These are phyloP conservation scores for Orbilia quercus DNA, from an alignment of 2,329 filamentous ascomycete species.

Conservation along the genomic window DNA sequence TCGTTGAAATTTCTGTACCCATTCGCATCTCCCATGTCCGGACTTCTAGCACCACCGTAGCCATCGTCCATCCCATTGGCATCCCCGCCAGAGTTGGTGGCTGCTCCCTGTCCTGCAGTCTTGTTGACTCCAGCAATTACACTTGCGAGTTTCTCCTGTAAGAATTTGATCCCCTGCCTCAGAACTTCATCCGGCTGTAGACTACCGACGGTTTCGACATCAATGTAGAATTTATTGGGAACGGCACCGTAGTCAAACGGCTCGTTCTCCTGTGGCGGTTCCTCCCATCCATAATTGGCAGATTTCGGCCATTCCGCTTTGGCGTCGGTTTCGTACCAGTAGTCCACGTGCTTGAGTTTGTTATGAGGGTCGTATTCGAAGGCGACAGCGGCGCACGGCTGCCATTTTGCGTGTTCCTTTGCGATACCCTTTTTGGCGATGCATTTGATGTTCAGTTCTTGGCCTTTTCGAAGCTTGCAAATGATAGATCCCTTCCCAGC, in stretches of 20 bases:
- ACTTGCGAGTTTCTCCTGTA: conserved; percentile 88
- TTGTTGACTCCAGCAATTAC: conserved; percentile 75
- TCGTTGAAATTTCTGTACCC: conserved; percentile 56
- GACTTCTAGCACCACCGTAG: conserved; percentile 53
- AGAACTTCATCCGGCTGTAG: conserved; percentile 91
- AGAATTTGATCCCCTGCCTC: conserved; percentile 83
- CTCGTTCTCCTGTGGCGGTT: conserved; percentile 81
- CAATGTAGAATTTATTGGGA: conserved; percentile 88
- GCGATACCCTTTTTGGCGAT: conserved; percentile 98
- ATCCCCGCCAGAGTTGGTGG: conserved; percentile 63
- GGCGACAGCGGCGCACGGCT: conserved; percentile 87
- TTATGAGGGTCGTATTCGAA: conserved; percentile 99
- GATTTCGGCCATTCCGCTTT: conserved; percentile 88
- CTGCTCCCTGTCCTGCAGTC: conserved; percentile 69
- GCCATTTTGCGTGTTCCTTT: conserved; percentile 99
- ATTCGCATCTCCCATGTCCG: conserved; percentile 50
- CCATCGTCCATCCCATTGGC: conserved; percentile 59
- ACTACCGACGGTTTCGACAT: conserved; percentile 88
- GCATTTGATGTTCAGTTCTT: conserved; percentile 89
- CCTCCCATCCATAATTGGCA: conserved; percentile 82
- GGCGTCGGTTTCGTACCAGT: conserved; percentile 92
- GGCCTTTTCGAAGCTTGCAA: conserved; percentile 86
- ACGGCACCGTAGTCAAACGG: conserved; percentile 90
- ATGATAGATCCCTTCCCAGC: conserved; percentile 85
- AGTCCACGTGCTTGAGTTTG: conserved; percentile 88